Evolutionary conservation across 2,329 filamentous ascomycete species (phyloP).

Genomic region (Aspergillus phoenicis): DNA sequence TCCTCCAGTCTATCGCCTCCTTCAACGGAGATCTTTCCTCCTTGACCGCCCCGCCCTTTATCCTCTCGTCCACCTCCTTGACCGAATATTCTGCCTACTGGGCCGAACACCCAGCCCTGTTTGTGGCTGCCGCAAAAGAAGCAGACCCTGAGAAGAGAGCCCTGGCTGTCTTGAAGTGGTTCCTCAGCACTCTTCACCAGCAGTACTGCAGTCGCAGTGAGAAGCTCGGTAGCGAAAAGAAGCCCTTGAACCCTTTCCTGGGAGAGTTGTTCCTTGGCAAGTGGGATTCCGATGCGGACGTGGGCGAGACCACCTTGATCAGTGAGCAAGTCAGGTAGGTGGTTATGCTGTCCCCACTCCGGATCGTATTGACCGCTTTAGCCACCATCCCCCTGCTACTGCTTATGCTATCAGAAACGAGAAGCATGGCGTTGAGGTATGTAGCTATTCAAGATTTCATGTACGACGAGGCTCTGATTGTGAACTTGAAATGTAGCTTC

Average conservation of each 20-base stretch:
- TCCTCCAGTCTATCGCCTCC: conserved; percentile 66
- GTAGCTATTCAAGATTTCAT: not conserved
- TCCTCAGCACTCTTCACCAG: conserved; percentile 88
- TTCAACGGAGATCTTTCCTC: conserved; percentile 83
- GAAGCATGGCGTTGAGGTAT: conserved; percentile 70
- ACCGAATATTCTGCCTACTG: conserved; percentile 83
- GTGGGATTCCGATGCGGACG: conserved; percentile 72
- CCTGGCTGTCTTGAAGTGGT: conserved; percentile 92
- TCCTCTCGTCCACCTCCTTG: conserved; percentile 75
- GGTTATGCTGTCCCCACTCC: not conserved
- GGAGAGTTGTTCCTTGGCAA: conserved; percentile 91
- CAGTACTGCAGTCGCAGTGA: conserved; percentile 77
- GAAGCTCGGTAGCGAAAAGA: conserved; percentile 88
- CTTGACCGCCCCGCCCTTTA: conserved; percentile 79
- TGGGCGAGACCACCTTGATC: conserved; percentile 80
- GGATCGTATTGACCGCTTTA: conserved; percentile 31
- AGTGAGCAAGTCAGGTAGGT: conserved; percentile 84
- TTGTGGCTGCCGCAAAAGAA: conserved; percentile 80
- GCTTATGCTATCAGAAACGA: conserved; percentile 91
- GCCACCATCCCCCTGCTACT: conserved; percentile 90
- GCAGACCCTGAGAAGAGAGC: conserved; percentile 78
- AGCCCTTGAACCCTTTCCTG: conserved; percentile 93
- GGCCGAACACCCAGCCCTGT: conserved; percentile 75
- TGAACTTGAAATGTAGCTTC: conserved; percentile 42
- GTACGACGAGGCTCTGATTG: not conserved